These are phyloP conservation scores for Blepharisma undulans DNA, from an alignment of 169 alveolate genomes.

Conservation along the genomic window DNA sequence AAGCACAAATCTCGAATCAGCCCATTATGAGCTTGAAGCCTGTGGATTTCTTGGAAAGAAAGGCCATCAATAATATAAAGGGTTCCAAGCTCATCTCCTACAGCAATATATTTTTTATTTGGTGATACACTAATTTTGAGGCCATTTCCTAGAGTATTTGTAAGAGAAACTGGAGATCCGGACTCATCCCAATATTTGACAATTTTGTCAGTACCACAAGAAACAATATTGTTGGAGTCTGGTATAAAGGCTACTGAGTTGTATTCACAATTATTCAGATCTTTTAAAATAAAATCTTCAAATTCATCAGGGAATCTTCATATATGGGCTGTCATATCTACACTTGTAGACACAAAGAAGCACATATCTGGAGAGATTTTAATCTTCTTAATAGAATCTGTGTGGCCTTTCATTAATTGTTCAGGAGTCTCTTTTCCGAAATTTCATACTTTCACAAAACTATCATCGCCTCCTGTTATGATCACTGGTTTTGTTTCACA, in stretches of 20 bases:
- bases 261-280: constrained; percentile 53
- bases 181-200: background rate
- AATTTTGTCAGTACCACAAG: background rate
- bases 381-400: constrained; percentile 80
- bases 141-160: background rate
- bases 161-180: background rate
- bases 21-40: background rate
- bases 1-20: constrained; percentile 3
- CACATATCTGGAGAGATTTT: constrained; percentile 78
- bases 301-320: constrained; percentile 76
- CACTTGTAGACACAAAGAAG: no score
- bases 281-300: constrained; percentile 65
- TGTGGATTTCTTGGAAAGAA: background rate
- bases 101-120: background rate
- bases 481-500: no score
- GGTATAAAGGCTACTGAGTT: background rate
- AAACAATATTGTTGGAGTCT: background rate
- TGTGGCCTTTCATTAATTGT: constrained; percentile 69
- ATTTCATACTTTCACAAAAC: background rate
- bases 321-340: no score
- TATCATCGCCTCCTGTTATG: constrained; percentile 1
- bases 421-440: background rate
- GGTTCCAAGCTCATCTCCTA: background rate
- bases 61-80: background rate
- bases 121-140: background rate